Evolutionary conservation across 768 basidiomycete species (phyloP), one percentile per base, ranked within the genome.

Genomic region (Rhodosporidiobolus odoratus): DNA sequence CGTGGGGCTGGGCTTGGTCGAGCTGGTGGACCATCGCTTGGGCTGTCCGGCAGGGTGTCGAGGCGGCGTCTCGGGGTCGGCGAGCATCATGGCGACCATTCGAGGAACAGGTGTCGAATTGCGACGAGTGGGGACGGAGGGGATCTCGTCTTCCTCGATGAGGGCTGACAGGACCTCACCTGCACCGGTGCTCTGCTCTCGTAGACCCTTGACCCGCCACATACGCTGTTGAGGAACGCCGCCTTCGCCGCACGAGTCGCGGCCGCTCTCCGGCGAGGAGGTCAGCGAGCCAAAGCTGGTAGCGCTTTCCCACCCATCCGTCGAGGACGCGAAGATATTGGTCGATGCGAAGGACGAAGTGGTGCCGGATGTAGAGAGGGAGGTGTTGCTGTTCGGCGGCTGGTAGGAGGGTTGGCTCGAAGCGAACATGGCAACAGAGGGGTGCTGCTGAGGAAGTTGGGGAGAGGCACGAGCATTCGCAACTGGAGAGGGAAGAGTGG

Each of bases 291-390:
- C 53, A 7, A 53, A 47, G 16, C 69, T 71, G 9, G 64, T 67
- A n/a, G 65, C 67, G 27, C 66, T 61, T 12, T 75, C 69, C 69
- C 69, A 75, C 10, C 67, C 69, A 40, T 75, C 74, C 9, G 58
- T 34, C 15, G 61, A 54, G 23, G 66, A 65, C 32, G 32, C 45
- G 52, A 71, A 71, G 65, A 71, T 56, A 3, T 56, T 30, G 30
- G 69, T 75, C 27, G 69, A 71, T 1, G 74, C 69, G 61, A 66
- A 69, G 2, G 70, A 75, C n/a, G 74, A 75, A 4, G 68, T 58
- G 27, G 73, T 74, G 19, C 45, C 37, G 57, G 63, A 43, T 1
- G 70, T 72, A 50, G 72, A 74, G 32, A 66, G 62, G 45, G 72
- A 74, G 6, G 66, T 50, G 50, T 68, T 68, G 58, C 50, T 57